Evolutionary conservation across 2,329 filamentous ascomycete genomes (phyloP).

Genomic region (Reticulascus tulasneorum): DNA sequence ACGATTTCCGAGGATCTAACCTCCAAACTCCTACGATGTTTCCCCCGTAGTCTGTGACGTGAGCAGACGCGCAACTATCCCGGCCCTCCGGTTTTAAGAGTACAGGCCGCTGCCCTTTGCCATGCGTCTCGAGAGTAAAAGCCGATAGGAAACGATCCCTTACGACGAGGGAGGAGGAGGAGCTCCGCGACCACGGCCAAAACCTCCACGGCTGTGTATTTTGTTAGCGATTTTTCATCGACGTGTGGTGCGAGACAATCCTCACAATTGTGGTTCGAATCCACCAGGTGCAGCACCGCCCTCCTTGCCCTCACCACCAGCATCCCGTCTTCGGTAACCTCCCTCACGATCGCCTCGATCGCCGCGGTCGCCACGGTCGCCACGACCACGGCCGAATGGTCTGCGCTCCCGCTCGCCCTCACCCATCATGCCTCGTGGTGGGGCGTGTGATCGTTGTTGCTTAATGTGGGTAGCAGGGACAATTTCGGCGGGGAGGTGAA

Average conservation of each 20-base stretch:
- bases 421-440: conserved; percentile 97
- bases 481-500: conserved; percentile 98
- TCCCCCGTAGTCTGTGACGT: conserved; percentile 34
- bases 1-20: conserved; percentile 46
- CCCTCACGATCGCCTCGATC: conserved; percentile 81
- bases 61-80: conserved; percentile 35
- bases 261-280: conserved; percentile 87
- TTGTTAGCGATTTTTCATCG: conserved; percentile 27
- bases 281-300: conserved; percentile 84
- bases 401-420: conserved; percentile 78
- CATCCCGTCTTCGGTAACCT: conserved; percentile 88
- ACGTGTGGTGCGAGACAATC: conserved; percentile 24
- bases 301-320: conserved; percentile 82
- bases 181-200: conserved; percentile 81
- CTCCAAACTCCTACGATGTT: conserved; percentile 42
- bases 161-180: conserved; percentile 69
- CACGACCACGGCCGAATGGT: conserved; percentile 77
- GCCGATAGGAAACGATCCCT: conserved; percentile 37
- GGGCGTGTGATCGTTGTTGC: conserved; percentile 98
- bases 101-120: conserved; percentile 43
- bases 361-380: conserved; percentile 58
- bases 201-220: conserved; percentile 68
- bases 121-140: conserved; percentile 41
- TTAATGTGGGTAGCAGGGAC: conserved; percentile 99
- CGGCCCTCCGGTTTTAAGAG: conserved; percentile 40